Evolutionary conservation across 805 yeast genomes (phyloP).

Genomic region (Torulaspora franciscae): DNA sequence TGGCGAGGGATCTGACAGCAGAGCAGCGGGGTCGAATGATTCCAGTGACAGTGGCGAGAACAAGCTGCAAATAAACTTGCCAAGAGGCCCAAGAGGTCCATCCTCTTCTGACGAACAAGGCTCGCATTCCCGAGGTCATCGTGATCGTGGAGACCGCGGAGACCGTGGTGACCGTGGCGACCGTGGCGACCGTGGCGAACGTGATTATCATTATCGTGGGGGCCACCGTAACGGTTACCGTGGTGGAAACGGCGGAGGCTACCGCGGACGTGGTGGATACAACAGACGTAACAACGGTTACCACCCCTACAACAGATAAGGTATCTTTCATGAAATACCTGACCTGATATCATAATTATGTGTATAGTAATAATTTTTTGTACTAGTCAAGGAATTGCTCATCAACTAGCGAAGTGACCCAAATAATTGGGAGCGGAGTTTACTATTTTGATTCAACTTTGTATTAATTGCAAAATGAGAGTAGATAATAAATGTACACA

Average conservation of each 20-base stretch:
- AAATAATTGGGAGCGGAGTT: neutral
- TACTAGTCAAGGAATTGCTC: slow-evolving; percentile 9
- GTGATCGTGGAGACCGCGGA: slow-evolving; percentile 25
- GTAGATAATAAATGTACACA: slow-evolving; percentile 24
- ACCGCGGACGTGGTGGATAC: slow-evolving; percentile 28
- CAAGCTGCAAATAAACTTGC: slow-evolving; percentile 39
- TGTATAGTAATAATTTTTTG: slow-evolving; percentile 6
- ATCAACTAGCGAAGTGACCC: neutral
- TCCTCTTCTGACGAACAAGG: slow-evolving; percentile 14
- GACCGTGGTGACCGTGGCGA: slow-evolving; percentile 27
- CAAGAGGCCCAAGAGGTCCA: slow-evolving; percentile 49
- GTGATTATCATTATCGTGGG: slow-evolving; percentile 21
- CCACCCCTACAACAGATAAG: slow-evolving; percentile 34
- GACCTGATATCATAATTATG: neutral
- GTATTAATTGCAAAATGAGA: slow-evolving; percentile 19
- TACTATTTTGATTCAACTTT: slow-evolving; percentile 9
- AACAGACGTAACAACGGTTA: slow-evolving; percentile 28
- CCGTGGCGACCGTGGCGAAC: slow-evolving; percentile 15
- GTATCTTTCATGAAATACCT: neutral
- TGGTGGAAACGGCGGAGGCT: slow-evolving; percentile 19
- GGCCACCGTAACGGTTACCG: slow-evolving; percentile 16
- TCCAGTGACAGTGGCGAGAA: slow-evolving; percentile 26
- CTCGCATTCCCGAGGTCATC: slow-evolving; percentile 11
- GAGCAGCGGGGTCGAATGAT: slow-evolving; percentile 9
- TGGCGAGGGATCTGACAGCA: slow-evolving; percentile 18